Conservation (phyloP, 148 eudicot genomes). For the Heliamphora exappendiculata region DNA sequence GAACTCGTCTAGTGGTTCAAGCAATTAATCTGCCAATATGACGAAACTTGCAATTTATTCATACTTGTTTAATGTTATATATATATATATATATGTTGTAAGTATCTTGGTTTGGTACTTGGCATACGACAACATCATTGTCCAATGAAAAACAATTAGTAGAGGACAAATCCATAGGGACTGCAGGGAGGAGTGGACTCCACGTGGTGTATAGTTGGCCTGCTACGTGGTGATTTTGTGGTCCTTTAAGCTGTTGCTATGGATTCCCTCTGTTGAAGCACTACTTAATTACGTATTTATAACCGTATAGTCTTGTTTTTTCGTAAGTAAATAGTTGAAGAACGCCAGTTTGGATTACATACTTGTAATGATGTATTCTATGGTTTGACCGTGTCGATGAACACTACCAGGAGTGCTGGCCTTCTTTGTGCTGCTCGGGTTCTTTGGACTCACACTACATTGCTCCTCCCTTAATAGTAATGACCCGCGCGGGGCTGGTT, state of each 20-base stretch:
- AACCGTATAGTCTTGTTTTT: background rate
- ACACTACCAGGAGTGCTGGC: constrained; percentile 55
- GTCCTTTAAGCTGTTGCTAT: background rate
- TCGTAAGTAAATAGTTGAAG: background rate
- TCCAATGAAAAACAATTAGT: background rate
- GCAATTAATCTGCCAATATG: background rate
- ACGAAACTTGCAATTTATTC: background rate
- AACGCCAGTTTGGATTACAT: background rate
- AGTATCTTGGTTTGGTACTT: background rate
- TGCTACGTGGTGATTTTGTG: background rate
- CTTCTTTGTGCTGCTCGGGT: constrained; percentile 80
- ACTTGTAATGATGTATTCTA: background rate
- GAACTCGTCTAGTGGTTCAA: background rate
- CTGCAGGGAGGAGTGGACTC: background rate
- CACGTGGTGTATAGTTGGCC: background rate
- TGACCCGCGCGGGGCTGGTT: constrained; percentile 76
- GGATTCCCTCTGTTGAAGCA: background rate
- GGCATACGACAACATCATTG: background rate
- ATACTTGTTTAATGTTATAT: background rate
- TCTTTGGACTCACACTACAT: constrained; percentile 70
- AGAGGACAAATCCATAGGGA: background rate
- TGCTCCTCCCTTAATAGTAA: constrained; percentile 54
- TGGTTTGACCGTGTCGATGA: background rate
- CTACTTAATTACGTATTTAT: background rate
- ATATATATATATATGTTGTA: too few species aligned